phyloP scores from a whole-genome alignment of 1,284 basidiomycete genomes.

The Microbotryomycetes sp. region DNA sequence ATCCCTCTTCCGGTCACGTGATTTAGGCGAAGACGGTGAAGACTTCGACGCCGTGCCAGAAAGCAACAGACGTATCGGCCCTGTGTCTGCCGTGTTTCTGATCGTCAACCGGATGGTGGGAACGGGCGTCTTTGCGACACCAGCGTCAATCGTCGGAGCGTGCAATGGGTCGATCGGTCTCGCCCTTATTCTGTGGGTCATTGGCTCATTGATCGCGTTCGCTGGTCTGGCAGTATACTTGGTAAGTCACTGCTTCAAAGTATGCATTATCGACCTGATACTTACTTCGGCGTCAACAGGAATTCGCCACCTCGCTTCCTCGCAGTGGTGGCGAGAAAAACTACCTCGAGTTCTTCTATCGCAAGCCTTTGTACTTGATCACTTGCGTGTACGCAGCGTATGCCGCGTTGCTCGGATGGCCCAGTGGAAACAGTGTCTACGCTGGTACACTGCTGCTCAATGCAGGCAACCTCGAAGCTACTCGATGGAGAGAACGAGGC shows the following conservation, averaged over 20 bases:
- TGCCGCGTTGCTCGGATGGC: constrained; percentile 43
- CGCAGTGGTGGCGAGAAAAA: constrained; percentile 35
- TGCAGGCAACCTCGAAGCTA: constrained; percentile 25
- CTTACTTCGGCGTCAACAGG: constrained; percentile 27
- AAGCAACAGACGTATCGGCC: constrained; percentile 35
- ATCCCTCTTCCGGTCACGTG: neutral
- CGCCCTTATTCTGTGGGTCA: constrained; percentile 30
- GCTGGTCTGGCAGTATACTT: constrained; percentile 48
- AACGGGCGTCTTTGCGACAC: constrained; percentile 46
- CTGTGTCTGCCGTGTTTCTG: constrained; percentile 58
- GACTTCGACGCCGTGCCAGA: constrained; percentile 36
- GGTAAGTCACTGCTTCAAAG: neutral
- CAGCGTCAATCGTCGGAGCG: constrained; percentile 19
- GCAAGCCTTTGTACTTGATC: constrained; percentile 33
- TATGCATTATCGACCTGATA: constrained; percentile 12
- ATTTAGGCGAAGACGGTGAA: constrained; percentile 25
- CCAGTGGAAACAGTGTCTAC: constrained; percentile 43
- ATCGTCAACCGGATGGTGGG: constrained; percentile 71
- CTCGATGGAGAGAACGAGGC: constrained; percentile 50
- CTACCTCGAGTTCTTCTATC: constrained; percentile 38
- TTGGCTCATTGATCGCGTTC: constrained; percentile 41
- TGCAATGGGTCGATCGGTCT: constrained; percentile 23
- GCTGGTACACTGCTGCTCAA: constrained; percentile 48
- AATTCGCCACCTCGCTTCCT: constrained; percentile 14
- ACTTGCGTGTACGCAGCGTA: constrained; percentile 36